phyloP scores from a whole-genome alignment of 2,329 filamentous ascomycete genomes.

The Albifimbria verrucaria region DNA sequence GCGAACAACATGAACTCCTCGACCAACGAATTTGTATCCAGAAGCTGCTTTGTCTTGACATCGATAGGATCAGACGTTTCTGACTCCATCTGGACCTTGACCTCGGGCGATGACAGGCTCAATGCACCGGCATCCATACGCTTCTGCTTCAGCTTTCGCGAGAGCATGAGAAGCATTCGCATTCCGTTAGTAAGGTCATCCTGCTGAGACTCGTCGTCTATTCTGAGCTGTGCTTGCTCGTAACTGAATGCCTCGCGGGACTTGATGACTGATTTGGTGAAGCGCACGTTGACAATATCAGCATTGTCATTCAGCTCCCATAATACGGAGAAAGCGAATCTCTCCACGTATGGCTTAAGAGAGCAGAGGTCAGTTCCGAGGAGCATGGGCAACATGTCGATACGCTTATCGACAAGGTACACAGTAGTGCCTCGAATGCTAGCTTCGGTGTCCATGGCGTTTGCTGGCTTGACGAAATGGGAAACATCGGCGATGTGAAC shows the following conservation, averaged over 20 bases:
- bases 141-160: constrained; percentile 90
- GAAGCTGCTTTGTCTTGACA: constrained; percentile 89
- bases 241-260: constrained; percentile 97
- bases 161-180: constrained; percentile 80
- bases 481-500: constrained; percentile 99
- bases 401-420: constrained; percentile 97
- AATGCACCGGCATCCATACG: constrained; percentile 94
- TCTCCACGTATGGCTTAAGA: constrained; percentile 95
- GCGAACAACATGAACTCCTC: constrained; percentile 99
- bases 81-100: constrained; percentile 90
- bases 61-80: constrained; percentile 96
- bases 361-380: constrained; percentile 96
- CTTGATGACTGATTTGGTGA: constrained; percentile 97
- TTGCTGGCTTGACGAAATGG: constrained; percentile 95
- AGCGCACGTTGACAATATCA: constrained; percentile 79
- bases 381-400: constrained; percentile 97
- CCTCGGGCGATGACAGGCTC: constrained; percentile 95
- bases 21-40: constrained; percentile 95
- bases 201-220: constrained; percentile 82
- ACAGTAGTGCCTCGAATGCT: constrained; percentile 93
- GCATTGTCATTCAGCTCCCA: constrained; percentile 88
- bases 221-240: constrained; percentile 89
- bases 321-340: constrained; percentile 78
- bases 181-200: constrained; percentile 90
- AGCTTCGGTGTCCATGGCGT: constrained; percentile 94